Conservation (phyloP, 345 rosid species). For the Citrus inodora region DNA sequence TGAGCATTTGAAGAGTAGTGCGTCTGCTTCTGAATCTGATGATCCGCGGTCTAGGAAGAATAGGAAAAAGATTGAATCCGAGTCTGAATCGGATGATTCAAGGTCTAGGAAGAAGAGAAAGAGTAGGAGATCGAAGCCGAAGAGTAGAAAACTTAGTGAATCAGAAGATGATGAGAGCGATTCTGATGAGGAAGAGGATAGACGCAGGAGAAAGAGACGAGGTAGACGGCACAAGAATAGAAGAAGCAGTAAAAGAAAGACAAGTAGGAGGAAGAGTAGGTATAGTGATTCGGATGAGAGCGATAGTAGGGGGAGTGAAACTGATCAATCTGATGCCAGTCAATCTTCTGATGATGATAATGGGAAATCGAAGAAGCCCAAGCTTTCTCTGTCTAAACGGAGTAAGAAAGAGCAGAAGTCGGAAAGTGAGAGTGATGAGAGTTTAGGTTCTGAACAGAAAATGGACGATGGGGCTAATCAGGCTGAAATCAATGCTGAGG, state of each 20-base stretch:
- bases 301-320: slow-evolving; percentile 32
- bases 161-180: slow-evolving; percentile 50
- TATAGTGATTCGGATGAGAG: slow-evolving; percentile 44
- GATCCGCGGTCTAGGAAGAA: slow-evolving; percentile 27
- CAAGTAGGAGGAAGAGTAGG: slow-evolving; percentile 30
- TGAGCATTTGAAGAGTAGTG: slow-evolving; percentile 19
- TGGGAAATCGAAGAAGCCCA: slow-evolving; percentile 43
- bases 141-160: slow-evolving; percentile 33
- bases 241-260: slow-evolving; percentile 24
- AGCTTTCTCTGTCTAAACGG: slow-evolving; percentile 27
- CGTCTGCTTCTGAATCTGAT: slow-evolving; percentile 39
- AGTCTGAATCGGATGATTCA: slow-evolving; percentile 34
- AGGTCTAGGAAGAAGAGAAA: slow-evolving; percentile 31
- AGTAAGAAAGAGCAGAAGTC: slow-evolving; percentile 39
- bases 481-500: slow-evolving; percentile 65
- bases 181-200: slow-evolving; percentile 41
- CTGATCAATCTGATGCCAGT: slow-evolving; percentile 31
- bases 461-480: slow-evolving; percentile 51
- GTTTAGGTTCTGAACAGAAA: slow-evolving; percentile 31
- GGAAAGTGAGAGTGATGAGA: slow-evolving; percentile 39
- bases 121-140: slow-evolving; percentile 31
- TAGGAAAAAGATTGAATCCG: slow-evolving; percentile 29
- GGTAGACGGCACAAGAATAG: slow-evolving; percentile 30
- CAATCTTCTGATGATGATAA: slow-evolving; percentile 36
- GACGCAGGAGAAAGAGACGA: slow-evolving; percentile 37